phyloP scores from a whole-genome alignment of 768 basidiomycete genomes.

The Lactarius indigo region DNA sequence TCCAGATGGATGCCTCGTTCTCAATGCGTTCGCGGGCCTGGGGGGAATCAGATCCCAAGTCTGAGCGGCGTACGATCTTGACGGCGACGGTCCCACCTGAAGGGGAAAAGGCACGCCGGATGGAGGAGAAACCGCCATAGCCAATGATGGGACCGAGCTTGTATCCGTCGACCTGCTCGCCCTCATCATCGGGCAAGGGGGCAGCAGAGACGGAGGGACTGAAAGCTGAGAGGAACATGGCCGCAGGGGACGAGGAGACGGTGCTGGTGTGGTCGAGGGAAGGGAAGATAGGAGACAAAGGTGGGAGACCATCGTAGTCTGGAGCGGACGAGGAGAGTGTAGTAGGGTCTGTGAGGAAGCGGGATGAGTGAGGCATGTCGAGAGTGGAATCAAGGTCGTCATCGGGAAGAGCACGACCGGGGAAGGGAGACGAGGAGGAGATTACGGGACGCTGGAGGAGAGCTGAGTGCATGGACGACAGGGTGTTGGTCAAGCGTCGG shows the following conservation, averaged over 20 bases:
- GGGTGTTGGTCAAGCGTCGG: too few relatives aligned
- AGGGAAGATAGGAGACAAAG: conserved; percentile 18
- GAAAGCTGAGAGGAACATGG: conserved; percentile 69
- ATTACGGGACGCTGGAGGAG: not conserved
- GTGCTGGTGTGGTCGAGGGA: conserved; percentile 11
- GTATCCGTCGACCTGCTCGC: conserved; percentile 65
- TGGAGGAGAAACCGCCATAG: conserved; percentile 77
- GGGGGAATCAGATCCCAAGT: conserved; percentile 47
- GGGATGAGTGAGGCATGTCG: not conserved
- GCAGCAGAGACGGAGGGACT: conserved; percentile 38
- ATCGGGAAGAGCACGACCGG: not conserved
- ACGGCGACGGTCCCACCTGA: conserved; percentile 69
- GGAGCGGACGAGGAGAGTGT: conserved; percentile 21
- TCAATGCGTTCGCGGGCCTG: conserved; percentile 54
- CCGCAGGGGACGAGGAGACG: conserved; percentile 57
- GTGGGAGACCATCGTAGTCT: conserved; percentile 16
- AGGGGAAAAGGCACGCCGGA: conserved; percentile 62
- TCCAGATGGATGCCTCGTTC: conserved; percentile 72
- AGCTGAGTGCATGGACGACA: not conserved
- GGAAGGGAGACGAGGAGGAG: conserved; percentile 3
- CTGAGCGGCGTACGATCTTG: conserved; percentile 70
- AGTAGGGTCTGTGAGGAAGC: conserved; percentile 12
- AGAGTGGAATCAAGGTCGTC: not conserved
- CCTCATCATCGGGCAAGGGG: conserved; percentile 58
- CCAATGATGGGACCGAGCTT: conserved; percentile 74